A percentile compares a stretch with the other conserved stretches of the same genome.
phyloP scores from a whole-genome alignment of 257 asterid genomes.

The Craterostigma plantagineum region DNA sequence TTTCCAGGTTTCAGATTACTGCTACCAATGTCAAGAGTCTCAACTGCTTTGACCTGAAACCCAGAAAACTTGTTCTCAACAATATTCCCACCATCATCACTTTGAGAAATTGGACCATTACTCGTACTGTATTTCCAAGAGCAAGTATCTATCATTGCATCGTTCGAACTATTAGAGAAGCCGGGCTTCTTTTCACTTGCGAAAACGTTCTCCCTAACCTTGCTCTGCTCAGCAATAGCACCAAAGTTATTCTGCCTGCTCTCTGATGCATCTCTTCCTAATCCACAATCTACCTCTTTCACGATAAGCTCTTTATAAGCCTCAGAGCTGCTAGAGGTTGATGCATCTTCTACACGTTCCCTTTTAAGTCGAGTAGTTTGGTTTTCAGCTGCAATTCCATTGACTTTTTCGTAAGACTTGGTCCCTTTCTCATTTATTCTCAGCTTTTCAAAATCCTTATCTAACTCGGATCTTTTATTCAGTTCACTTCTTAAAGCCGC shows the following conservation, averaged over 20 bases:
- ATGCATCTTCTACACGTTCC: no score
- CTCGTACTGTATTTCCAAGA: constrained; percentile 32
- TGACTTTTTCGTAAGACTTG: constrained; percentile 28
- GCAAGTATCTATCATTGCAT: constrained; percentile 44
- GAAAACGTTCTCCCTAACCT: constrained; percentile 30
- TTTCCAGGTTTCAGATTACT: constrained; percentile 24
- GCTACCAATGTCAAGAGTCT: constrained; percentile 25
- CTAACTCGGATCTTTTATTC: constrained; percentile 38
- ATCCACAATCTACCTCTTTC: constrained; percentile 75
- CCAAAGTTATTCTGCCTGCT: constrained; percentile 33
- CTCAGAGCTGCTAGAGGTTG: constrained; percentile 21
- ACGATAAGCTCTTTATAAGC: constrained; percentile 64
- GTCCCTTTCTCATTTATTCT: constrained; percentile 29
- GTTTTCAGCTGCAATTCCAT: constrained; percentile 27
- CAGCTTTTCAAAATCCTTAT: constrained; percentile 42
- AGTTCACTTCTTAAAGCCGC: constrained; percentile 82
- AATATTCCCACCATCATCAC: constrained; percentile 23
- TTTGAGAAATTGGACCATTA: constrained; percentile 32
- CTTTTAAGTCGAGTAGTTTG: constrained; percentile 12
- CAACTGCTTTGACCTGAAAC: constrained; percentile 29
- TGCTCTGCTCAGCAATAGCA: constrained; percentile 25
- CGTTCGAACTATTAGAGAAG: constrained; percentile 45
- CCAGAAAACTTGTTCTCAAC: constrained; percentile 27
- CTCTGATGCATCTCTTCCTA: constrained; percentile 38
- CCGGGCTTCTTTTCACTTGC: constrained; percentile 36